These are phyloP conservation scores for Fusarium paranaense DNA, from an alignment of 2,329 filamentous ascomycete species.

Conservation along the genomic window DNA sequence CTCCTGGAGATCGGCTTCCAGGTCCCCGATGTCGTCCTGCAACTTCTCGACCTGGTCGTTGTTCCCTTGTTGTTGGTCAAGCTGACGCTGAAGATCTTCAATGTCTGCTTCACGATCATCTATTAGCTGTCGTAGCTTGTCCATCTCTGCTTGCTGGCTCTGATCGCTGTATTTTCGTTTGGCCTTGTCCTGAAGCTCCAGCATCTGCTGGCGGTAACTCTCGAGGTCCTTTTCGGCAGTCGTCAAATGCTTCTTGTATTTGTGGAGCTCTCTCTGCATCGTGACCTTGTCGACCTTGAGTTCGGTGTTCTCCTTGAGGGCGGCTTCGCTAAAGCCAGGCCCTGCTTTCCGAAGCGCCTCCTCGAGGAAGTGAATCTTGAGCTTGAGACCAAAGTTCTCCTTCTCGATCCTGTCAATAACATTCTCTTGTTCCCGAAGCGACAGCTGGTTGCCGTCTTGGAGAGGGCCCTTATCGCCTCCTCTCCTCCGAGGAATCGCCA, in stretches of 20 bases:
- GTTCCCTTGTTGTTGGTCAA: slow-evolving; percentile 68
- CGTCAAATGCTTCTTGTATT: slow-evolving; percentile 85
- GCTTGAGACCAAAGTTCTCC: slow-evolving; percentile 96
- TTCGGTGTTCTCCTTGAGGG: slow-evolving; percentile 94
- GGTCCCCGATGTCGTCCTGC: slow-evolving; percentile 78
- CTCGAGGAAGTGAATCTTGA: slow-evolving; percentile 97
- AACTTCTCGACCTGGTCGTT: slow-evolving; percentile 73
- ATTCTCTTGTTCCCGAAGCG: slow-evolving; percentile 92
- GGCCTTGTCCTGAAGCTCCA: slow-evolving; percentile 84
- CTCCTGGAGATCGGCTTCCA: slow-evolving; percentile 80
- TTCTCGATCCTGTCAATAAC: slow-evolving; percentile 97
- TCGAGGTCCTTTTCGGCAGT: slow-evolving; percentile 90
- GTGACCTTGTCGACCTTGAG: slow-evolving; percentile 93
- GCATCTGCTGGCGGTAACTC: slow-evolving; percentile 82
- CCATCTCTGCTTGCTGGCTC: slow-evolving; percentile 70
- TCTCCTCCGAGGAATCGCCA: slow-evolving; percentile 75
- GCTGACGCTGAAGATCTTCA: slow-evolving; percentile 68
- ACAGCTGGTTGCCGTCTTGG: slow-evolving; percentile 89
- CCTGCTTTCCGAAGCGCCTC: slow-evolving; percentile 89
- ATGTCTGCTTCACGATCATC: slow-evolving; percentile 71
- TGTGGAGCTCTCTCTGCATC: slow-evolving; percentile 86
- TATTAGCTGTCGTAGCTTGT: slow-evolving; percentile 67
- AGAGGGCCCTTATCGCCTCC: slow-evolving; percentile 74
- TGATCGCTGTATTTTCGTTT: slow-evolving; percentile 81
- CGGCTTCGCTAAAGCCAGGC: slow-evolving; percentile 88